Conservation (phyloP, 345 rosid species). For the Kandelia obovata region DNA sequence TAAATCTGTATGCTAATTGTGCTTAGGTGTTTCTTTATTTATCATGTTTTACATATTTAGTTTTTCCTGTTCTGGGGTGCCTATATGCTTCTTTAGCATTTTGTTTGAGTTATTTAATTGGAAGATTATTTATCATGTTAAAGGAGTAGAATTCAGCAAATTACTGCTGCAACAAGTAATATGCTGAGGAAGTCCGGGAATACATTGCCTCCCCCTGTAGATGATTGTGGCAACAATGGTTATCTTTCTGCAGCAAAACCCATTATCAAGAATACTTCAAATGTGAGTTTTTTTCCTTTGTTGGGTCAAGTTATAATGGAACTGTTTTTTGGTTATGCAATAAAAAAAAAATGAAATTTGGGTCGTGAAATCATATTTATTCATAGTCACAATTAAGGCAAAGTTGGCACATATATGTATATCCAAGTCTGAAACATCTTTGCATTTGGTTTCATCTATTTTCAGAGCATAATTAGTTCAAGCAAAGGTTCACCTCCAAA, state of each 20-base stretch:
- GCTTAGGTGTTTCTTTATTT: background rate
- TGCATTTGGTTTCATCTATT: conserved; percentile 7
- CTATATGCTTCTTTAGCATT: background rate
- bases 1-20: background rate
- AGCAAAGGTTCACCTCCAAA: conserved; percentile 57
- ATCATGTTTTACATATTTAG: background rate
- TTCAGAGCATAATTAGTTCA: conserved; percentile 38
- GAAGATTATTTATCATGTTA: conserved; percentile 27
- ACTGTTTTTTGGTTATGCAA: no score
- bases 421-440: background rate
- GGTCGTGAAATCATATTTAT: no score
- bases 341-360: no score
- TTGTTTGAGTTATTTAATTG: background rate
- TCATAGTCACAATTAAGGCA: no score
- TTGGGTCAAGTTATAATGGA: background rate
- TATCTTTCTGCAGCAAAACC: conserved; percentile 51
- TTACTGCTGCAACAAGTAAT: conserved; percentile 58
- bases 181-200: conserved; percentile 55
- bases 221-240: conserved; percentile 50
- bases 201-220: conserved; percentile 69
- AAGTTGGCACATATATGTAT: background rate
- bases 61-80: background rate
- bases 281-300: conserved; percentile 44
- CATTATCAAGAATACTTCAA: conserved; percentile 41
- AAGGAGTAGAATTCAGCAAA: conserved; percentile 81